Percentiles rank a stretch among this genome's conserved stretches.
Evolutionary conservation across 2,329 filamentous ascomycete genomes (phyloP).

Genomic region (Trichoderma pleuroti): DNA sequence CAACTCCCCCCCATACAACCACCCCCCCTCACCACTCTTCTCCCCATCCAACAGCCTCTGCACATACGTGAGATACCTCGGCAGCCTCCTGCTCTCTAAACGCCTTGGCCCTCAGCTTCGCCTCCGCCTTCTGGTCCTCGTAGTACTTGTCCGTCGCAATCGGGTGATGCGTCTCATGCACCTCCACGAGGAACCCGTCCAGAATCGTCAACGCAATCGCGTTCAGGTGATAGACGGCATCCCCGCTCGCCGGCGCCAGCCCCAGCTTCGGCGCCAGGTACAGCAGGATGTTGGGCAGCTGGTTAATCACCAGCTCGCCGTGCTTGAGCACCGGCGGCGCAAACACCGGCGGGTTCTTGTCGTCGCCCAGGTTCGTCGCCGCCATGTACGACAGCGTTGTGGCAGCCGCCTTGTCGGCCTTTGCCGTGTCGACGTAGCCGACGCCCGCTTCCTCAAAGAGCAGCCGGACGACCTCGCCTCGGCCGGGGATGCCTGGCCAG

Average conservation of each 20-base stretch:
- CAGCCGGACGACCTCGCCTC: slow-evolving; percentile 71
- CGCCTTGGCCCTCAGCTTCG: slow-evolving; percentile 52
- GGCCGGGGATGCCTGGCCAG: slow-evolving; percentile 68
- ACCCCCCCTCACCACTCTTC: slow-evolving; percentile 55
- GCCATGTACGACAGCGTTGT: slow-evolving; percentile 48
- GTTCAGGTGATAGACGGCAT: slow-evolving; percentile 56
- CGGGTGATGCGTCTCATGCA: slow-evolving; percentile 75
- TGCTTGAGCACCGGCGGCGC: slow-evolving; percentile 65
- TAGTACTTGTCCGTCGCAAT: slow-evolving; percentile 59
- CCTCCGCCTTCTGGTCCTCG: slow-evolving; percentile 70
- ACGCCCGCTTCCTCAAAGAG: slow-evolving; percentile 65
- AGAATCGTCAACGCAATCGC: slow-evolving; percentile 65
- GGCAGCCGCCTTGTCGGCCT: slow-evolving; percentile 44
- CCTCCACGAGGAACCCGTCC: slow-evolving; percentile 66
- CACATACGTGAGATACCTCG: slow-evolving; percentile 70
- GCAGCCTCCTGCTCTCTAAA: slow-evolving; percentile 60
- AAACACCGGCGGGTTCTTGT: slow-evolving; percentile 59
- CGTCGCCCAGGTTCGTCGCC: slow-evolving; percentile 45
- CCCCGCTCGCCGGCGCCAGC: slow-evolving; percentile 44
- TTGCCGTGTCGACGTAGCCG: slow-evolving; percentile 57
- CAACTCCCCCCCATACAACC: slow-evolving; percentile 61
- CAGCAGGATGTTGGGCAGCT: slow-evolving; percentile 69
- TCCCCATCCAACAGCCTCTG: slow-evolving; percentile 60
- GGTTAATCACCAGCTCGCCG: slow-evolving; percentile 59
- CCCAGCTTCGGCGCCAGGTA: slow-evolving; percentile 63